These are phyloP conservation scores for Haberlea rhodopensis DNA, from an alignment of 257 asterid genomes.

Conservation along the genomic window DNA sequence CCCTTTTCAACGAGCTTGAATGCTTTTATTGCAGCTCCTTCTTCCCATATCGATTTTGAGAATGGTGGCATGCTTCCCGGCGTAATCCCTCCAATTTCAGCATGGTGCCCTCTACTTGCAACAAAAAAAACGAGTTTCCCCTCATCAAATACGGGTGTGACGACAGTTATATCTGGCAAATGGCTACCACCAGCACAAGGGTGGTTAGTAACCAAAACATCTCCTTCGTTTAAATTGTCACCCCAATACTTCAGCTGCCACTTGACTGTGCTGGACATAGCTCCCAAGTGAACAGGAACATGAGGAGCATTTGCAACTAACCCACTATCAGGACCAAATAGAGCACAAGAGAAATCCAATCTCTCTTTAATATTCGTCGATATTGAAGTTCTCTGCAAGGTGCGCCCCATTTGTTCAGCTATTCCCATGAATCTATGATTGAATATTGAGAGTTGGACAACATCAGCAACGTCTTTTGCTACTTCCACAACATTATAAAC, in stretches of 20 bases:
- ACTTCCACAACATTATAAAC: conserved; percentile 33
- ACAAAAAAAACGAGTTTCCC: conserved; percentile 78
- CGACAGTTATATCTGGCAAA: conserved; percentile 89
- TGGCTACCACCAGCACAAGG: conserved; percentile 98
- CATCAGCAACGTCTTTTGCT: conserved; percentile 81
- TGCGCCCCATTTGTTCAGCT: conserved; percentile 99
- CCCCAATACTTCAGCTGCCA: conserved; percentile 95
- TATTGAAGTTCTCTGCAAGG: conserved; percentile 90
- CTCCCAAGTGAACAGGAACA: conserved; percentile 98
- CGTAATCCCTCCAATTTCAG: conserved; percentile 97
- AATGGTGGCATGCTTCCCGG: conserved; percentile 99
- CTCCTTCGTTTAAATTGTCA: conserved; percentile 72
- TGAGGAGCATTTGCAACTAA: conserved; percentile 98
- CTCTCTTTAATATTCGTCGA: conserved; percentile 95
- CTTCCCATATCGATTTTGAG: conserved; percentile 92
- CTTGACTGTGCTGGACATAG: conserved; percentile 95
- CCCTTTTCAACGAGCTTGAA: conserved; percentile 93
- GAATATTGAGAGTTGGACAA: conserved; percentile 93
- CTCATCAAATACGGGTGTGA: conserved; percentile 78
- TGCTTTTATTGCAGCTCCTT: conserved; percentile 97
- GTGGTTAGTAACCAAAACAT: conserved; percentile 89
- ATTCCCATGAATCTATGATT: conserved; percentile 95
- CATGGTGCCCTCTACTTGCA: conserved; percentile 98
- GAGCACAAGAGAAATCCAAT: conserved; percentile 94
- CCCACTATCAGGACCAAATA: conserved; percentile 94